These are phyloP conservation scores for Camellia lanceoleosa DNA, from an alignment of 148 eudicot species.

Conservation along the genomic window DNA sequence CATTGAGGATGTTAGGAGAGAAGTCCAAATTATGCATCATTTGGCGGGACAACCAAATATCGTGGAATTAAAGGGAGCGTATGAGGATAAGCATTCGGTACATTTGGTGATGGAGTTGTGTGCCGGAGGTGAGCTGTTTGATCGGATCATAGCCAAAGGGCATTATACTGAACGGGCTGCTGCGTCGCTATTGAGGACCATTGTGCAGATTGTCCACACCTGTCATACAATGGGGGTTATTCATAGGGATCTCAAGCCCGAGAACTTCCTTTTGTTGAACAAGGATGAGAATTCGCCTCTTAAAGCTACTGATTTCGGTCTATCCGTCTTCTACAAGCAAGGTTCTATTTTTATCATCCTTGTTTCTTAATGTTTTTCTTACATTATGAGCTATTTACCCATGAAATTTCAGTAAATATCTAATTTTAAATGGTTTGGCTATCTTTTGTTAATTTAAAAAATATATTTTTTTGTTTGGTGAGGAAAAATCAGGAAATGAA, in stretches of 20 bases:
- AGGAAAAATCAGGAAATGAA: too few species aligned
- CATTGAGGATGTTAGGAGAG: conserved; percentile 84
- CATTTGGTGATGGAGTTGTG: conserved; percentile 93
- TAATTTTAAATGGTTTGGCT: too few species aligned
- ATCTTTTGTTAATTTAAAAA: too few species aligned
- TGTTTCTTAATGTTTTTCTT: neutral
- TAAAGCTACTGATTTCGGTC: conserved; percentile 88
- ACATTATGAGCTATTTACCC: neutral
- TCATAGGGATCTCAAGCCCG: conserved; percentile 92
- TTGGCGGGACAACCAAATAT: conserved; percentile 74
- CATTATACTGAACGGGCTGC: conserved; percentile 89
- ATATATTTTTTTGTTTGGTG: too few species aligned
- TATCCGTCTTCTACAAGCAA: conserved; percentile 84
- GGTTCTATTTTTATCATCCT: conserved; percentile 26
- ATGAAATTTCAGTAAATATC: neutral
- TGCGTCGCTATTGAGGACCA: conserved; percentile 80
- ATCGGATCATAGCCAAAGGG: conserved; percentile 84
- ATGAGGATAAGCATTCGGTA: conserved; percentile 83
- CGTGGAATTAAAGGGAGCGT: conserved; percentile 82
- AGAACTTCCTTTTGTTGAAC: conserved; percentile 76
- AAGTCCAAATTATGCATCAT: conserved; percentile 89
- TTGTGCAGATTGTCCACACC: conserved; percentile 83
- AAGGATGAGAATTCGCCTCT: conserved; percentile 80
- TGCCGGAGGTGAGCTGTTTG: conserved; percentile 93
- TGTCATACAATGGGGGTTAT: conserved; percentile 95